Evolutionary conservation across 768 basidiomycete species (phyloP).

Genomic region (Trametes maxima): DNA sequence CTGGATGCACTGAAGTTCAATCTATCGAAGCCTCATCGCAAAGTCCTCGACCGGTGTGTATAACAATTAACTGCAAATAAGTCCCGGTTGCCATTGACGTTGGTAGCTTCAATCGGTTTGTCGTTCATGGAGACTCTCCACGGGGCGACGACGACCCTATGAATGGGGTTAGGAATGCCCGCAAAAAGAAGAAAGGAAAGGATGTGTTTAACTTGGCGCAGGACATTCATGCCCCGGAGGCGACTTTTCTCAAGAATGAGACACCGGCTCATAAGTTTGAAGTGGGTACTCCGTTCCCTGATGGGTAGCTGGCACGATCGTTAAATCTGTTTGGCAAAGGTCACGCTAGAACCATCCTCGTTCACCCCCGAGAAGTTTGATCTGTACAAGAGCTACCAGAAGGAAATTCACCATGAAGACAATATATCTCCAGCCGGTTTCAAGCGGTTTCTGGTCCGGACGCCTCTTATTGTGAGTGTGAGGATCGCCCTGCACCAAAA

Average conservation of each 20-base stretch:
- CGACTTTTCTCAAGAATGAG: constrained; percentile 33
- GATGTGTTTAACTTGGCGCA: constrained; percentile 44
- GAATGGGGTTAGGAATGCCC: constrained; percentile 8
- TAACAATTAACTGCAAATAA: neutral
- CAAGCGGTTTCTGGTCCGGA: constrained; percentile 74
- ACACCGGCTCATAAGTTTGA: constrained; percentile 57
- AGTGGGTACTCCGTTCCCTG: constrained; percentile 38
- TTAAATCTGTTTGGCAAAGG: constrained; percentile 43
- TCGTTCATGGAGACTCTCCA: constrained; percentile 39
- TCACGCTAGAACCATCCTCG: constrained; percentile 73
- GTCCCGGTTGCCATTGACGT: neutral
- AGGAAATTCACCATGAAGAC: constrained; percentile 72
- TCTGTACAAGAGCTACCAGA: constrained; percentile 79
- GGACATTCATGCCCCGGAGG: constrained; percentile 62
- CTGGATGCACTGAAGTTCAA: constrained; percentile 68
- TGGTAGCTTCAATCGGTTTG: constrained; percentile 71
- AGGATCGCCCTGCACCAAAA: too few species aligned
- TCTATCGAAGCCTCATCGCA: constrained; percentile 73
- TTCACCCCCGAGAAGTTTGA: constrained; percentile 80
- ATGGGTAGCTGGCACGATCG: neutral
- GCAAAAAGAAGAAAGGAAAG: constrained; percentile 1
- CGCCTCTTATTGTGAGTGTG: constrained; percentile 68
- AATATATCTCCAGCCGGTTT: constrained; percentile 57
- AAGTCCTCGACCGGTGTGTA: constrained; percentile 67
- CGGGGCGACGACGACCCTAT: constrained; percentile 34